These are phyloP conservation scores for Scheffersomyces cryptocercus DNA, from an alignment of 1,139 yeast species.

Conservation along the genomic window DNA sequence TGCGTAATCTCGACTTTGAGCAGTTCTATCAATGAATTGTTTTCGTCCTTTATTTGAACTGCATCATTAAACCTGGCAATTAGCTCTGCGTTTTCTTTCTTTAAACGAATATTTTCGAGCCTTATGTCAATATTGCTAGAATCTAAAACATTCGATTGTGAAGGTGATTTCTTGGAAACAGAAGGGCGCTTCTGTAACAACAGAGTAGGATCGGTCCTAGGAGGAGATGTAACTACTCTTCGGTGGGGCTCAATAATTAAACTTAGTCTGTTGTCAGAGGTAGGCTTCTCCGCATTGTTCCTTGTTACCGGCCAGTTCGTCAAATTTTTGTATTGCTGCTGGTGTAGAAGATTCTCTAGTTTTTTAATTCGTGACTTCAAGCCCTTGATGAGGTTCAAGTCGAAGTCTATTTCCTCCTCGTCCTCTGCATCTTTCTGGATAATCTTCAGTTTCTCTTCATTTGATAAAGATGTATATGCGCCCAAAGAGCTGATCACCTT, in stretches of 20 bases:
- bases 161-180: constrained; percentile 5
- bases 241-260: constrained; percentile 17
- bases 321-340: constrained; percentile 59
- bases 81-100: constrained; percentile 29
- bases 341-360: constrained; percentile 66
- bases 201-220: constrained; percentile 22
- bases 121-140: constrained; percentile 46
- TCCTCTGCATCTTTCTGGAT: constrained; percentile 11
- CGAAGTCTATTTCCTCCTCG: constrained; percentile 26
- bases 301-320: constrained; percentile 54
- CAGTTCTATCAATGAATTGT: constrained; percentile 1
- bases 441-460: constrained; percentile 10
- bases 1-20: constrained; percentile 24
- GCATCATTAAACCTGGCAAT: constrained; percentile 6
- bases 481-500: constrained; percentile 36
- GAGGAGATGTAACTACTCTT: constrained; percentile 1
- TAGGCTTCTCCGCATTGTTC: constrained; percentile 3
- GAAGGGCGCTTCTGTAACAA: constrained; percentile 18
- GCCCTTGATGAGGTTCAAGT: constrained; percentile 49
- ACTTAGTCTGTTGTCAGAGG: constrained; percentile 19
- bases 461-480: constrained; percentile 22
- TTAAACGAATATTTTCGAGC: constrained; percentile 41
- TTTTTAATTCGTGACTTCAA: constrained; percentile 61
- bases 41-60: constrained; percentile 4
- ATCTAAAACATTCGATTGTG: constrained; percentile 27